These are phyloP conservation scores for Rhodotorula kratochvilovae DNA, from an alignment of 768 basidiomycete genomes.

Conservation along the genomic window DNA sequence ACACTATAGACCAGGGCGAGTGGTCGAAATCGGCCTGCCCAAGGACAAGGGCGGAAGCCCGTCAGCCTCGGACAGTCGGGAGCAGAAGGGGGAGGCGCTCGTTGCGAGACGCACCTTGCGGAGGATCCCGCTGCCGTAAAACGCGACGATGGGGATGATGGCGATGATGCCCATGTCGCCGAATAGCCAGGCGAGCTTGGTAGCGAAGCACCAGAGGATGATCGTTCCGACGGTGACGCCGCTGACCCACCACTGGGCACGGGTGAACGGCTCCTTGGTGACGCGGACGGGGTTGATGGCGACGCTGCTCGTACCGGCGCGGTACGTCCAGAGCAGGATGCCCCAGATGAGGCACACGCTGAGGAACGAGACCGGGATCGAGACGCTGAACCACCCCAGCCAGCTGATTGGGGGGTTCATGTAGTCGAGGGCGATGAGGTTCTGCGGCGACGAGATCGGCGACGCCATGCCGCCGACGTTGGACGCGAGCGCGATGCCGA, in stretches of 20 bases:
- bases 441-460: conserved; percentile 96
- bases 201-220: conserved; percentile 80
- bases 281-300: conserved; percentile 80
- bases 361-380: conserved; percentile 79
- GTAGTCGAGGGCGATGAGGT: conserved; percentile 79
- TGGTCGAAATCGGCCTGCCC: conserved; percentile 86
- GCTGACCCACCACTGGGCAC: conserved; percentile 84
- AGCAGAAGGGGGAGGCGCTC: too few species aligned
- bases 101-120: conserved; percentile 66
- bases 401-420: conserved; percentile 86
- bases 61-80: not conserved
- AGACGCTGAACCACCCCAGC: conserved; percentile 89
- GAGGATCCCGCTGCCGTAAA: conserved; percentile 87
- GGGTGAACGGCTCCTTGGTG: conserved; percentile 71
- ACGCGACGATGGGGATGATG: conserved; percentile 82
- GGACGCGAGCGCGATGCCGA: conserved; percentile 94
- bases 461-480: conserved; percentile 97
- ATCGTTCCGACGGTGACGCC: conserved; percentile 81
- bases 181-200: conserved; percentile 65
- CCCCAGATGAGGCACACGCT: conserved; percentile 90
- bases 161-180: conserved; percentile 99
- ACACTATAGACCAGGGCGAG: conserved; percentile 82
- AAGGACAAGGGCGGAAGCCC: not conserved
- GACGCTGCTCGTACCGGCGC: conserved; percentile 67
- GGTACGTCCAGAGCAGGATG: conserved; percentile 74